Percentiles rank a stretch among this genome's conserved stretches.
phyloP scores from a whole-genome alignment of 2,329 filamentous ascomycete species.

The Penicillium verrucosum region DNA sequence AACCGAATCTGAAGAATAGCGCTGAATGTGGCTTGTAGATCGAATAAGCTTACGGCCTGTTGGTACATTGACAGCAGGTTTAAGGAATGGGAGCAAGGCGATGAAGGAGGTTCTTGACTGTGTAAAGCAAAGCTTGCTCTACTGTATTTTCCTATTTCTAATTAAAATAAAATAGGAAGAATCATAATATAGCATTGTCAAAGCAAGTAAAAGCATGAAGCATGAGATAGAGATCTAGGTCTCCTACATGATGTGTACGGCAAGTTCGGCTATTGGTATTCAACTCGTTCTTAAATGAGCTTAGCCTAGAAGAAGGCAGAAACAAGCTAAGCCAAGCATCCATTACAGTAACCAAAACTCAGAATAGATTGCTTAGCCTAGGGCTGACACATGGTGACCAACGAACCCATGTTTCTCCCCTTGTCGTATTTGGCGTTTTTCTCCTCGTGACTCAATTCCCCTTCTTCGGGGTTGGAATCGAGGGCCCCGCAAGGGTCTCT shows the following conservation, averaged over 20 bases:
- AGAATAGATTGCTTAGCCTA: neutral
- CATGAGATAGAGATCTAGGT: neutral
- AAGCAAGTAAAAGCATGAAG: neutral
- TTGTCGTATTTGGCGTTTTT: neutral
- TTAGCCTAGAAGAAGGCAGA: neutral
- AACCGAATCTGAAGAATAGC: too few species aligned
- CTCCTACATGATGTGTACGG: neutral
- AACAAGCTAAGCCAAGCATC: neutral
- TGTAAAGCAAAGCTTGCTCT: neutral
- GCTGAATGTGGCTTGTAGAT: neutral
- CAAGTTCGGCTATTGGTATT: neutral
- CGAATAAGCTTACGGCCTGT: neutral
- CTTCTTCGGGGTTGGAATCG: neutral
- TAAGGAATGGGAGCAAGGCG: neutral
- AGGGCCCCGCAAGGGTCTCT: neutral
- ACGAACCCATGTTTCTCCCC: neutral
- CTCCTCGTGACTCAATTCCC: neutral
- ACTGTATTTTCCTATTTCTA: neutral
- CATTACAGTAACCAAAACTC: neutral
- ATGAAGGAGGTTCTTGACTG: neutral
- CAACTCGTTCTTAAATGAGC: neutral
- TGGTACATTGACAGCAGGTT: neutral
- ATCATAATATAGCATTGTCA: too few species aligned
- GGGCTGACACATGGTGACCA: neutral
- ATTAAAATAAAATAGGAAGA: neutral